Evolutionary conservation across 768 basidiomycete genomes (phyloP).

Genomic region (Leccinum subgranulosum): DNA sequence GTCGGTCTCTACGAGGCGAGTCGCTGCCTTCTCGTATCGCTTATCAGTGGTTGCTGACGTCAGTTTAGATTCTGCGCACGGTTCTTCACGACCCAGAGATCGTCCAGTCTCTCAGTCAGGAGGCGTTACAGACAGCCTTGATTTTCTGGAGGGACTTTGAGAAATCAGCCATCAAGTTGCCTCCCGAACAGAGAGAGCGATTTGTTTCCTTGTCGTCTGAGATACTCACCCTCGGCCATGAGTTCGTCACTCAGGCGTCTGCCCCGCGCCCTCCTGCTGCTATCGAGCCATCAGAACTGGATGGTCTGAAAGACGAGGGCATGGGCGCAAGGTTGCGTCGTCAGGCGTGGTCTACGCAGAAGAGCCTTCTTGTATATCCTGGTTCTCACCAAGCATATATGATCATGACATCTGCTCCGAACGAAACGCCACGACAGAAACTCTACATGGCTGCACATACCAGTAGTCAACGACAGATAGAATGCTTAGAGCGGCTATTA

Average conservation of each 20-base stretch:
- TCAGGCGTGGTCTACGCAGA: constrained; percentile 74
- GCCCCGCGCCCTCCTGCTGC: constrained; percentile 61
- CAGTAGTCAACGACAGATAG: constrained; percentile 71
- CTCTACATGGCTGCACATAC: constrained; percentile 82
- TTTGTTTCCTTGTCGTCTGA: constrained; percentile 91
- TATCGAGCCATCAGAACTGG: constrained; percentile 66
- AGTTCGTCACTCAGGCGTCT: constrained; percentile 71
- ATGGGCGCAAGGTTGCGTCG: constrained; percentile 72
- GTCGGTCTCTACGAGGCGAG: constrained; percentile 85
- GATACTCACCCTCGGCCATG: constrained; percentile 81
- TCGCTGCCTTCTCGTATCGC: constrained; percentile 14
- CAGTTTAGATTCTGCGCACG: constrained; percentile 58
- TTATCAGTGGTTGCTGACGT: constrained; percentile 17
- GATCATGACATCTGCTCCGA: constrained; percentile 86
- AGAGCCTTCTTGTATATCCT: constrained; percentile 76
- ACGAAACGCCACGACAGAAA: constrained; percentile 75
- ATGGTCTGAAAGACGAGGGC: constrained; percentile 72
- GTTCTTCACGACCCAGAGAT: constrained; percentile 69
- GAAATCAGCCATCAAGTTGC: constrained; percentile 91
- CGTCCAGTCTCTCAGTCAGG: constrained; percentile 61
- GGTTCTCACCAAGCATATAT: constrained; percentile 89
- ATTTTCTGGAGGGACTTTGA: constrained; percentile 98
- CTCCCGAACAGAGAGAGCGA: constrained; percentile 67
- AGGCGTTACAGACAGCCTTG: constrained; percentile 82
- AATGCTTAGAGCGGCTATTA: constrained; percentile 73